These are phyloP conservation scores for Vanrija sp. DNA, from an alignment of 1,284 basidiomycete species.

Conservation along the genomic window DNA sequence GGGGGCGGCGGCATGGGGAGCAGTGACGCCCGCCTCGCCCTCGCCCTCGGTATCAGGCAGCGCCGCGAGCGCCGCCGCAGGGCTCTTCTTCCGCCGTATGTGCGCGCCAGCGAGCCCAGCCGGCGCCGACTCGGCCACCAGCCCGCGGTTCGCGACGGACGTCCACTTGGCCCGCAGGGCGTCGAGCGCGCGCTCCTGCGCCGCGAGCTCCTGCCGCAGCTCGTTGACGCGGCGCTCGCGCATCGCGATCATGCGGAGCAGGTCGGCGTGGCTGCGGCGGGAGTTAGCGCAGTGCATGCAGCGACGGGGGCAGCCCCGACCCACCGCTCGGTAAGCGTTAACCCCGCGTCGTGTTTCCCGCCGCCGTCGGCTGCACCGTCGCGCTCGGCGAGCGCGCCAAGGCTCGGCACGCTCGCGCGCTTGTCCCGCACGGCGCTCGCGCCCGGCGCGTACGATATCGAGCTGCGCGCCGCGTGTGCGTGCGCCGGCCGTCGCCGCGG, in stretches of 20 bases:
- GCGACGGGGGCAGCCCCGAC: not conserved
- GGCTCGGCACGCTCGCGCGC: not conserved
- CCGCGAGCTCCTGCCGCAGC: conserved; percentile 34
- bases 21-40: no score
- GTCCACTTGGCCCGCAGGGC: conserved; percentile 37
- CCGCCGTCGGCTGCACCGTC: not conserved
- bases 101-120: not conserved
- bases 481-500: not conserved
- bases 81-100: no score
- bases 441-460: not conserved
- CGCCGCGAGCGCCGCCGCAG: no score
- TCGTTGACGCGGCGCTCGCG: conserved; percentile 40
- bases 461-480: not conserved
- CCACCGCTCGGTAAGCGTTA: not conserved
- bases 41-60: no score
- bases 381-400: not conserved
- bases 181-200: conserved; percentile 34
- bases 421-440: not conserved
- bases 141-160: conserved; percentile 19
- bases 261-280: conserved; percentile 34
- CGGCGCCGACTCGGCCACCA: not conserved
- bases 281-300: conserved; percentile 4
- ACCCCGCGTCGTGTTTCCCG: not conserved
- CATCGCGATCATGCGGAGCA: conserved; percentile 39
- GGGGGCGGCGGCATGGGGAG: not conserved